Conservation (phyloP, 2,329 filamentous ascomycete species). For the Ceratocystis cacaofunesta region DNA sequence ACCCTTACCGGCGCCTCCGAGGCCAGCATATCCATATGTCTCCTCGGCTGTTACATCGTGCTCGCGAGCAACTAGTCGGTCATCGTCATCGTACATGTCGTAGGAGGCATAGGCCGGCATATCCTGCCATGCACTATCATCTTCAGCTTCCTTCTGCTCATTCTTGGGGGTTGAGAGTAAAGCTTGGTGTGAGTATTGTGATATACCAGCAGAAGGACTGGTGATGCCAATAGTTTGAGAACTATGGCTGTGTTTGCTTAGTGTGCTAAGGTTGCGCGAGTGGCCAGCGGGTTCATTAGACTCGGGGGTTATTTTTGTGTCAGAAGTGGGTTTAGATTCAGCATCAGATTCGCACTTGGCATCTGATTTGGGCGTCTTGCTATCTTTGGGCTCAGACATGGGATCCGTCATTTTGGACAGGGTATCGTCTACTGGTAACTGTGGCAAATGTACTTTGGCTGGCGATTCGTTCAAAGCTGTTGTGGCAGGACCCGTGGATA, state of each 20-base stretch:
- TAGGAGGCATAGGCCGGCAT: conserved; percentile 91
- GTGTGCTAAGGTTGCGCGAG: conserved; percentile 15
- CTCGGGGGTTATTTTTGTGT: neutral
- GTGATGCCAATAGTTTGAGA: conserved; percentile 28
- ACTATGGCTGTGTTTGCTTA: conserved; percentile 20
- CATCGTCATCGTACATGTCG: conserved; percentile 91
- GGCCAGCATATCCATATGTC: conserved; percentile 52
- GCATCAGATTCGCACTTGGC: neutral
- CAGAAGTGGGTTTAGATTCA: neutral
- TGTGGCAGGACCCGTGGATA: neutral
- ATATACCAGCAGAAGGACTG: conserved; percentile 31
- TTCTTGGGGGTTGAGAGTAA: conserved; percentile 32
- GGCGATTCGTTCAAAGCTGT: neutral
- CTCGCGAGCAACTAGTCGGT: conserved; percentile 71
- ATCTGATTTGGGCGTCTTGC: neutral
- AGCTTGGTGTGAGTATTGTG: conserved; percentile 86
- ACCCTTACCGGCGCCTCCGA: conserved; percentile 83
- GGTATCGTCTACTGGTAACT: neutral
- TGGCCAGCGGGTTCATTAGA: neutral
- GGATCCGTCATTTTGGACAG: neutral
- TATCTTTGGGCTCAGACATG: neutral
- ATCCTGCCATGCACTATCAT: conserved; percentile 69
- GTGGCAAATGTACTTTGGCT: neutral
- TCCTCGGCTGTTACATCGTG: conserved; percentile 55
- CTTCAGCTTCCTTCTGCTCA: conserved; percentile 39